phyloP scores from a whole-genome alignment of 2,329 filamentous ascomycete genomes.

The Fusarium tupiense region DNA sequence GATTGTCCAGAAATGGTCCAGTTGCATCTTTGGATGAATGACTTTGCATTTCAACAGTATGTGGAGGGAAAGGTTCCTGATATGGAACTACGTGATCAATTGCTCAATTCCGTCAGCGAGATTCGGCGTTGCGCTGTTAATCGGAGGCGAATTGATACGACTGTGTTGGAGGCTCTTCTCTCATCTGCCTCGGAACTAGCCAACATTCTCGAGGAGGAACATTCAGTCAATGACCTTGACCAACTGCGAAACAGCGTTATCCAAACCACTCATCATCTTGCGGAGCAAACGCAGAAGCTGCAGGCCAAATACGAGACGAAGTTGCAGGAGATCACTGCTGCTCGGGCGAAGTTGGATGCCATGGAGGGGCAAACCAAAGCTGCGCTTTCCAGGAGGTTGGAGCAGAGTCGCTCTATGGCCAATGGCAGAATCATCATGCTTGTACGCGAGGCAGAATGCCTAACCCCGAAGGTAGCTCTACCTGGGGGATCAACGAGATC shows the following conservation, averaged over 20 bases:
- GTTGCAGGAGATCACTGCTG: not conserved
- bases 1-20: not conserved
- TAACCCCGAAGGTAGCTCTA: not conserved
- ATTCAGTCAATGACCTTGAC: fast-evolving
- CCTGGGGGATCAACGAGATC: not conserved
- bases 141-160: not conserved
- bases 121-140: not conserved
- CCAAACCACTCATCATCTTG: not conserved
- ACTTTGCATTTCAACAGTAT: fast-evolving
- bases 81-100: fast-evolving
- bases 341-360: not conserved
- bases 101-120: fast-evolving
- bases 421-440: not conserved
- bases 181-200: not conserved
- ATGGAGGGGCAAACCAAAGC: not conserved
- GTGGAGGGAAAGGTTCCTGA: fast-evolving
- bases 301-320: fast-evolving
- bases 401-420: not conserved
- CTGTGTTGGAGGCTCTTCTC: fast-evolving
- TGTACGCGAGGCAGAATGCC: not conserved
- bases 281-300: fast-evolving
- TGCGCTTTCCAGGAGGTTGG: fast-evolving
- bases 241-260: fast-evolving
- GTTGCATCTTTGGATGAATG: not conserved
- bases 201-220: fast-evolving